phyloP scores from a whole-genome alignment of 495 filamentous ascomycete species.

The Neurospora tetraspora region DNA sequence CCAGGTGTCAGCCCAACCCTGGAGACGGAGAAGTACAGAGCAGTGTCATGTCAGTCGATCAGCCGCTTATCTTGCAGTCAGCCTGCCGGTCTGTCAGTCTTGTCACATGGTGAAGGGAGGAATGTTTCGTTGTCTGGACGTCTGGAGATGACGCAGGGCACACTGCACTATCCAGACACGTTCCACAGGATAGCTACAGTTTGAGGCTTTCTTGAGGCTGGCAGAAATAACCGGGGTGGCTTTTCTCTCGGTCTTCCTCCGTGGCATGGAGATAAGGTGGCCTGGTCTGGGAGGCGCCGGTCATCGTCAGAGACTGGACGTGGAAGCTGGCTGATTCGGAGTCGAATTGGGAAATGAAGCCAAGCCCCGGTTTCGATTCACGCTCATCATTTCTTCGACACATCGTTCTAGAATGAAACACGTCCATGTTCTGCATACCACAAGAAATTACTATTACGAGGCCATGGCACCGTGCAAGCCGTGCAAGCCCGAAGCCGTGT shows the following conservation, averaged over 20 bases:
- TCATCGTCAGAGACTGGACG: not conserved
- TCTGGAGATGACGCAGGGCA: not conserved
- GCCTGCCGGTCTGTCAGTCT: not conserved
- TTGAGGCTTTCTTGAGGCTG: not conserved
- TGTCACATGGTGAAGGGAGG: not conserved
- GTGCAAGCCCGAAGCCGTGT: not conserved
- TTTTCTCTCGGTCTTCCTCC: not conserved
- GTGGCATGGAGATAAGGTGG: not conserved
- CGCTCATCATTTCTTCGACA: slow-evolving; percentile 11
- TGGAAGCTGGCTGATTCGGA: not conserved
- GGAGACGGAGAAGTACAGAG: not conserved
- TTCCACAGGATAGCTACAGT: not conserved
- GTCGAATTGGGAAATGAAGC: slow-evolving; percentile 10
- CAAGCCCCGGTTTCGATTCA: not conserved
- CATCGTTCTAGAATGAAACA: slow-evolving; percentile 24
- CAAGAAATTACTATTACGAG: slow-evolving; percentile 6
- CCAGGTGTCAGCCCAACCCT: not conserved
- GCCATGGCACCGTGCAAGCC: slow-evolving; percentile 11
- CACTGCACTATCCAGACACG: not conserved
- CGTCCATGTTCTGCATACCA: slow-evolving; percentile 14
- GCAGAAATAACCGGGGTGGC: not conserved
- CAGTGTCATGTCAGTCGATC: not conserved
- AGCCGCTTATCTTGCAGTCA: not conserved
- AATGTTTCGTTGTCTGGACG: not conserved
- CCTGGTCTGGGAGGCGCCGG: not conserved